Base-by-base conservation (phyloP, 495 filamentous ascomycete genomes). In the Hyaloscypha bicolor region DNA sequence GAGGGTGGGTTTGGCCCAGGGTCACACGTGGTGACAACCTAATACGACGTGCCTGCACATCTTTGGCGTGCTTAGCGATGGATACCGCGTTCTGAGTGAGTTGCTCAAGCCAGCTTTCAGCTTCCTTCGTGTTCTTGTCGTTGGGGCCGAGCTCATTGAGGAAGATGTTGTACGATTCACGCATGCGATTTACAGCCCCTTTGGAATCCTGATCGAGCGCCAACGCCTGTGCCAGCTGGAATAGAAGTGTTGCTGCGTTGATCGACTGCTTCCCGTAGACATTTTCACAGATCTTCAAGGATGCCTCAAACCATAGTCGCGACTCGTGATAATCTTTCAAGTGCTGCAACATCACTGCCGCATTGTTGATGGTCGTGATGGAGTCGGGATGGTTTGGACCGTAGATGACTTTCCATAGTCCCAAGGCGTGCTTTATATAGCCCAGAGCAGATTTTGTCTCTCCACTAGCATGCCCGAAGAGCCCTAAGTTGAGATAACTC, bases 291-390 rank as follows among this genome's bases (percentile, higher is more conserved):
- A 97, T 87, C 25, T 85, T 80, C 39, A 98, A 88, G 14, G 93
- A 94, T 60, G 91, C 91, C 80, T 98, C 94, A 76, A 99, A 98
- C 96, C 96, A 99, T 68, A 91, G 82, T 63, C 94, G 90, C 16
- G 94, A 97, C 77, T 96, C 93, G 67, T 90, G 86, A 83, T 94
- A 99, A 56, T 90, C 87, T 82, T 96, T 94, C 72, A 97, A 83
- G 64, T 91, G 88, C 80, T 98, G 96, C 57, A 98, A 87, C 96
- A 99, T 99, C 32, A 98, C 95, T 14, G 96, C 96, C 16, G 92
- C 93, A 76, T 99, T 99, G 85, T 98, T 99, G 79, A 98, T 89
- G 35, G 96, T 97, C 14, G 96, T 99, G 79, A 98, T 97, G 19
- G 93, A 95, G 78, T 99, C 96, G 3, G 96, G 96, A 79, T 99